These are phyloP conservation scores for Neodidymelliopsis sp. DNA, from an alignment of 2,329 filamentous ascomycete genomes.

Conservation along the genomic window DNA sequence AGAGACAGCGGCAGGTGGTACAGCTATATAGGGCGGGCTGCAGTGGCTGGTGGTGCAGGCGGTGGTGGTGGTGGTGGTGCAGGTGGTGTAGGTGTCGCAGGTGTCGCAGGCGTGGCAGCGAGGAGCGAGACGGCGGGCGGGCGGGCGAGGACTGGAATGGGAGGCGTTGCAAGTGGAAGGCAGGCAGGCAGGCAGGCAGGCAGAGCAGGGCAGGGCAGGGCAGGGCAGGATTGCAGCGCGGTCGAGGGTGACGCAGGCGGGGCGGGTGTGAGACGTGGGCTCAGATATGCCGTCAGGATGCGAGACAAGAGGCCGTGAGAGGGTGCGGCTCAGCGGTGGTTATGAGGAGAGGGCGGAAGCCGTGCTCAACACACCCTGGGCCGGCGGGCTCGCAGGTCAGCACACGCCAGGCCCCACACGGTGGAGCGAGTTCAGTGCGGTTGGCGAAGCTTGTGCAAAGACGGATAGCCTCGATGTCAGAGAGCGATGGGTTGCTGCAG, in stretches of 20 bases:
- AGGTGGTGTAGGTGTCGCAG: neutral
- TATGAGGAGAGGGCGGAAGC: slow-evolving; percentile 40
- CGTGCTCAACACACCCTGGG: slow-evolving; percentile 17
- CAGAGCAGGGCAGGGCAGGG: slow-evolving; percentile 7
- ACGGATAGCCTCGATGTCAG: slow-evolving; percentile 23
- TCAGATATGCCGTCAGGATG: slow-evolving; percentile 25
- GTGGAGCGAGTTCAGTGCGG: slow-evolving; percentile 21
- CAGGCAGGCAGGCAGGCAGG: slow-evolving; percentile 15
- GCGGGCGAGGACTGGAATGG: slow-evolving; percentile 11
- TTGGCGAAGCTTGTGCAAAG: slow-evolving; percentile 21
- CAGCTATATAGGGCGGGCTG: slow-evolving; percentile 12
- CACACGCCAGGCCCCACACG: slow-evolving; percentile 27
- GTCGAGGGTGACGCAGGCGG: slow-evolving; percentile 17
- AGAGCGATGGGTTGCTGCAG: slow-evolving; percentile 19
- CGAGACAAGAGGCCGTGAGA: slow-evolving; percentile 28
- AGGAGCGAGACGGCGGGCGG: slow-evolving; percentile 16
- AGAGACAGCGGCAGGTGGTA: slow-evolving; percentile 9
- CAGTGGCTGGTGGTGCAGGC: slow-evolving; percentile 4
- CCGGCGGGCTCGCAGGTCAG: slow-evolving; percentile 20
- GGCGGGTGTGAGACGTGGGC: slow-evolving; percentile 32
- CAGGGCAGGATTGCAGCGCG: slow-evolving; percentile 13
- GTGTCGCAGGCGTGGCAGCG: slow-evolving; percentile 3
- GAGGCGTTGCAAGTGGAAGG: too few relatives aligned
- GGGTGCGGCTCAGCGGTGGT: slow-evolving; percentile 47
- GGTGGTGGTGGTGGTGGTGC: slow-evolving; percentile 1